phyloP scores from a whole-genome alignment of 1,284 basidiomycete species.

The Ganoderma leucocontextum region DNA sequence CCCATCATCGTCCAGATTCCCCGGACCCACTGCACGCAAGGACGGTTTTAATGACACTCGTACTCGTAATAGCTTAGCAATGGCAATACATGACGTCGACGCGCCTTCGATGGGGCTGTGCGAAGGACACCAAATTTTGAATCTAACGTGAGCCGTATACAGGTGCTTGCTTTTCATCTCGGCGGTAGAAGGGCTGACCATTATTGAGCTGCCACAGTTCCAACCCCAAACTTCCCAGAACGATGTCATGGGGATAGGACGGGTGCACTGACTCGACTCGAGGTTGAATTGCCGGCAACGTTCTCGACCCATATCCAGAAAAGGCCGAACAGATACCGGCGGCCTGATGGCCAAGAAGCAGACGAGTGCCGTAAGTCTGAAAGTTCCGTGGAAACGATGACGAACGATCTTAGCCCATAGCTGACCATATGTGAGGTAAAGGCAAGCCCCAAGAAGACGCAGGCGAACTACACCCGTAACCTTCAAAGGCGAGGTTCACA shows the following conservation, averaged over 20 bases:
- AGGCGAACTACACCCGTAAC: not conserved
- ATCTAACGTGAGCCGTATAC: not conserved
- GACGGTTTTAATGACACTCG: not conserved
- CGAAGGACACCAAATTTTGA: not conserved
- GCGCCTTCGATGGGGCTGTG: not conserved
- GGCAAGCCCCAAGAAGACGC: not conserved
- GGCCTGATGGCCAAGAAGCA: not conserved
- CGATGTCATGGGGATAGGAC: not conserved
- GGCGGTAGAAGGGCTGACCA: not conserved
- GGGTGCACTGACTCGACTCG: not conserved
- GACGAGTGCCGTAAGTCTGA: not conserved
- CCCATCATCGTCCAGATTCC: not conserved
- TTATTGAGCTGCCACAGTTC: not conserved
- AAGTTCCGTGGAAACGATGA: conserved; percentile 1
- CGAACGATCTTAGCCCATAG: not conserved
- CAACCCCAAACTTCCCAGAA: conserved; percentile 7
- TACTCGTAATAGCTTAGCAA: not conserved
- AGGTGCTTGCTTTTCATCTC: not conserved
- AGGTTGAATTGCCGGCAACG: not conserved
- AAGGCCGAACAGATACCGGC: not conserved
- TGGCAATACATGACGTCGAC: not conserved
- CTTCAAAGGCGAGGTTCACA: not conserved
- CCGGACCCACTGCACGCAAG: not conserved
- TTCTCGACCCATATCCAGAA: not conserved
- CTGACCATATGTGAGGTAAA: not conserved